Evolutionary conservation across 2,329 filamentous ascomycete species (phyloP).

Genomic region (Colletotrichum tropicicola): DNA sequence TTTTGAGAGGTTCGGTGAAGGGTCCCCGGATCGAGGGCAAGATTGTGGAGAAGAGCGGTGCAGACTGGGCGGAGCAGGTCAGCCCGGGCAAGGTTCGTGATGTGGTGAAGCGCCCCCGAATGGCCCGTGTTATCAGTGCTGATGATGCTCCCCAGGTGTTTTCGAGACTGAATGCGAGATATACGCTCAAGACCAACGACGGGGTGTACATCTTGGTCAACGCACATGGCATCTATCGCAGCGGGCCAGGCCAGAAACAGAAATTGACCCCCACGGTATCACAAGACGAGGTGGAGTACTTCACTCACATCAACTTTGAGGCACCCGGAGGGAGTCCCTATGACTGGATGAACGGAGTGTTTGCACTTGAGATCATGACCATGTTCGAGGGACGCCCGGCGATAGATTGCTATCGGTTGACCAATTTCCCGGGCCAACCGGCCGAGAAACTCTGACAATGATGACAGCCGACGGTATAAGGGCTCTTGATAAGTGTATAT

Average conservation of each 20-base stretch:
- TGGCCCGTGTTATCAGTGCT: not conserved
- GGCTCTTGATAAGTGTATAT: no score
- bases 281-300: slow-evolving; percentile 35
- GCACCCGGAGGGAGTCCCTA: slow-evolving; percentile 32
- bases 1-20: slow-evolving; percentile 29
- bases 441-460: slow-evolving; percentile 21
- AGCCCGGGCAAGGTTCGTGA: slow-evolving; percentile 26
- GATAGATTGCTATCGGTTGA: slow-evolving; percentile 35
- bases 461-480: no score
- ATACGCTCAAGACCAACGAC: slow-evolving; percentile 33
- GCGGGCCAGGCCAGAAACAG: not conserved
- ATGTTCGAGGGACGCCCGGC: slow-evolving; percentile 33
- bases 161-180: slow-evolving; percentile 31
- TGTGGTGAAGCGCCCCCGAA: no score
- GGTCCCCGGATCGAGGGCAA: slow-evolving; percentile 31
- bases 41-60: slow-evolving; percentile 34
- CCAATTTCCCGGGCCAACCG: slow-evolving; percentile 31
- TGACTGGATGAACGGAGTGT: slow-evolving; percentile 33
- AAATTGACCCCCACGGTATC: slow-evolving; percentile 2
- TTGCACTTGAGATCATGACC: slow-evolving; percentile 33
- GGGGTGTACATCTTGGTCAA: slow-evolving; percentile 32
- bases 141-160: slow-evolving; percentile 2
- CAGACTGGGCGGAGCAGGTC: slow-evolving; percentile 33
- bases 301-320: slow-evolving; percentile 34
- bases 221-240: slow-evolving; percentile 28